Base-by-base conservation (phyloP, 2,329 filamentous ascomycete species). In the Fusarium miscanthi region DNA sequence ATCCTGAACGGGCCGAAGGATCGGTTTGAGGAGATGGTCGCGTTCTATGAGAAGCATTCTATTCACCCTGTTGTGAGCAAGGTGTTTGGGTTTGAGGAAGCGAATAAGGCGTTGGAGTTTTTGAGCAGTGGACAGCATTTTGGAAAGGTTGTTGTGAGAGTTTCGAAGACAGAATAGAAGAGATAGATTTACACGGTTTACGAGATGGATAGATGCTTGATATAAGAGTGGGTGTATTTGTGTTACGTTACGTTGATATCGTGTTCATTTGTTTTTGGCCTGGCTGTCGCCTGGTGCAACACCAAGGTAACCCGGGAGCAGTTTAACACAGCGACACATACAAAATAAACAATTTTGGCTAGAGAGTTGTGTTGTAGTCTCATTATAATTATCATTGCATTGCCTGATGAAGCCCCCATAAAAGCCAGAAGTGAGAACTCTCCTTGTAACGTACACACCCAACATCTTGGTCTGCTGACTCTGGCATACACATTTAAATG, bases 1-100 rank as follows among this genome's bases (percentile, higher is more conserved):
- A 86, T 92, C 11, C 74, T 92, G 33, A 91, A 92, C 77, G 91
- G 90, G 0, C 89, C 90, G 14, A 77, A 80, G 61, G 83, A 85
- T 52, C 79, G 84, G 45, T 85, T 89, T 63, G 85, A 87, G 78
- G 87, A 89, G 79, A 88, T 89, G 86, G 70, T 85, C 41, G 62
- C 51, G 37, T 85, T 86, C 49, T 87, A 87, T 69, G 81, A 84
- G 64, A 75, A 79, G 51, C 80, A 85, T 63, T 57, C 77, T 67
- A 85, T 88, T 43, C 80, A 77, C 54, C 86, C 87, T 7, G 83
- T 88, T 2, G 81, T 89, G 42, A 83, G 85, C 72, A 81, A 78
- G 72, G 81, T 83, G 7, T 88, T 88, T 73, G 74, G 56, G 25
- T 85, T 89, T 72, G 82, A 80, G 8, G 78, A 87, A 76, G 83